A percentile compares a stretch with the other conserved stretches of the same genome.
phyloP scores from a whole-genome alignment of 1,284 basidiomycete species.

The Pascua sp. region DNA sequence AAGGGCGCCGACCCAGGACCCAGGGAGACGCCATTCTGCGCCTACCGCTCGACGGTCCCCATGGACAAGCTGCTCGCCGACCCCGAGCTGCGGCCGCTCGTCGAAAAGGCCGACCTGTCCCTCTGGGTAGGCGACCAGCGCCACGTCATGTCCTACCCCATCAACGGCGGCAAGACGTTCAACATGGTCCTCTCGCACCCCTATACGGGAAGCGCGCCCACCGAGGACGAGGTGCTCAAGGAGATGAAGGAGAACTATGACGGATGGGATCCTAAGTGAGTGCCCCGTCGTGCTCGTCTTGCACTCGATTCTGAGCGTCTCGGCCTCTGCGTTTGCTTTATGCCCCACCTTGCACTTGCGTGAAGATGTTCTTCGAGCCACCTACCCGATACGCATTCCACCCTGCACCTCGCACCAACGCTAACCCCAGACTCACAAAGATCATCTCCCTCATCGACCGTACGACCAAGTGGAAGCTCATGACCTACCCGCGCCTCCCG shows the following conservation, averaged over 20 bases:
- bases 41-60: constrained; percentile 15
- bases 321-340: too few relatives aligned
- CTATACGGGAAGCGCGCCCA: neutral
- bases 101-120: constrained; percentile 11
- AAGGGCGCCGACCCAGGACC: constrained; percentile 9
- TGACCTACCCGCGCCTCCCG: constrained; percentile 9
- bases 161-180: constrained; percentile 17
- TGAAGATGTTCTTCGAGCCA: too few relatives aligned
- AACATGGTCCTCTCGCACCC: constrained; percentile 18
- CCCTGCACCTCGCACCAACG: too few relatives aligned
- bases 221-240: constrained; percentile 2
- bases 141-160: constrained; percentile 19
- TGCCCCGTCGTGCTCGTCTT: neutral
- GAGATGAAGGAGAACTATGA: constrained; percentile 16
- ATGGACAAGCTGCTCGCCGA: constrained; percentile 8
- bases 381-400: too few relatives aligned
- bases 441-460: constrained; percentile 14
- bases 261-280: constrained; percentile 12
- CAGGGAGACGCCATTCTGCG: constrained; percentile 10
- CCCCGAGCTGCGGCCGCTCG: constrained; percentile 9
- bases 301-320: too few relatives aligned
- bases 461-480: constrained; percentile 17
- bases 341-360: too few relatives aligned
- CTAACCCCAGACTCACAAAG: constrained; percentile 9
- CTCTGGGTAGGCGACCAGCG: constrained; percentile 15